Evolutionary conservation across 2,329 filamentous ascomycete genomes (phyloP), one percentile per base, ranked within the genome.

Genomic region (Colletotrichum tropicicola): DNA sequence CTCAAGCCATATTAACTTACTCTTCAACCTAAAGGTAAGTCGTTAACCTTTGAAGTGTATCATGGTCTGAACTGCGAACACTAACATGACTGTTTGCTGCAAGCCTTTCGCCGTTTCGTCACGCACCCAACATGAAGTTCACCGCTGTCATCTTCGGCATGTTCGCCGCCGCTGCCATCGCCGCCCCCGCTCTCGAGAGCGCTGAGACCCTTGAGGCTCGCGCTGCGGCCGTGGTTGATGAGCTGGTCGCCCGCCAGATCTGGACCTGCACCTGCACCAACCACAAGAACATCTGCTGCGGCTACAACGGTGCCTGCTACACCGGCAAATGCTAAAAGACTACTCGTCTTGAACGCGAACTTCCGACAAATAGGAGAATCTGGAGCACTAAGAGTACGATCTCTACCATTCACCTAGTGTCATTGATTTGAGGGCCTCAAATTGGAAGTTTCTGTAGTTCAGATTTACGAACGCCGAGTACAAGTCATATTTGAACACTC

Each of bases 101-200:
- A 15, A 7, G 13, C 10, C 7, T 30, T n/a, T 17, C n/a, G n/a
- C n/a, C n/a, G n/a, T n/a, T n/a, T n/a, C n/a, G n/a, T n/a, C n/a
- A n/a, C n/a, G n/a, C n/a, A n/a, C n/a, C 43, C 41, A 53, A 43
- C 15, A 59, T 59, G 57, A 59, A 53, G 47, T 41, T 59, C 47
- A 28, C 45, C 39, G 35, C 47, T 21, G 17, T 45, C 28, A 15
- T 53, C 27, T 1, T 59, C 48, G 19, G 47, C 57, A 10, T 53
- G n/a, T 59, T 59, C 28, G 47, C 47, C 37, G 21, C 57, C 2
- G 3, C 39, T 9, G 57, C 57, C 37, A 28, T 44, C 9, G 57
- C 57, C 17, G 57, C 48, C 9, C 57, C 57, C 12, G 45, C 56
- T 32, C 8, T 43, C 7, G 44, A 59, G 17, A 48, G 30, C 45